Evolutionary conservation across 176 grass and related monocot species (phyloP).

Genomic region (Rhynchospora pubera): DNA sequence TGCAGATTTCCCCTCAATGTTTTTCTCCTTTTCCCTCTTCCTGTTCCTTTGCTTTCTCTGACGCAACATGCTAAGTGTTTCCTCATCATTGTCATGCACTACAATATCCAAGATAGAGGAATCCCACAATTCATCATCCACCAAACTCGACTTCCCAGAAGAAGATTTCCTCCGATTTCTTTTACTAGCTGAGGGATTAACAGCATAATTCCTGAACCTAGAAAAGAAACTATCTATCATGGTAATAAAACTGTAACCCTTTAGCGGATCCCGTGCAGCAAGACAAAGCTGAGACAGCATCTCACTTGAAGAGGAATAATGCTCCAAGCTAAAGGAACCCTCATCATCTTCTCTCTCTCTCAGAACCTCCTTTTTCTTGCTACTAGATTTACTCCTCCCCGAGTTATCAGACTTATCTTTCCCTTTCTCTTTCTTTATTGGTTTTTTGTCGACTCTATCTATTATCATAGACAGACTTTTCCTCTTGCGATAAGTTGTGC

Average conservation of each 20-base stretch:
- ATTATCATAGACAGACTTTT: conserved; percentile 18
- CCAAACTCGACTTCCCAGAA: conserved; percentile 18
- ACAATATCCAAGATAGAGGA: conserved; percentile 66
- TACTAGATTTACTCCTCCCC: background rate
- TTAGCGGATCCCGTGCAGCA: conserved; percentile 38
- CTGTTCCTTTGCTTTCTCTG: conserved; percentile 38
- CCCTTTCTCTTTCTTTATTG: background rate
- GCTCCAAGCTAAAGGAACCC: background rate
- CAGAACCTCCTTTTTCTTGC: conserved; percentile 23
- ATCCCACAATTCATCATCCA: conserved; percentile 41
- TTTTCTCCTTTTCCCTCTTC: conserved; percentile 25
- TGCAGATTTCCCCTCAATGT: conserved; percentile 23
- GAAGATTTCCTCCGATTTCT: background rate
- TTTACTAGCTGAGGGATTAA: conserved; percentile 27
- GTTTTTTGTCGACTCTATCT: conserved; percentile 5
- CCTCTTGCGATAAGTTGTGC: conserved; percentile 16
- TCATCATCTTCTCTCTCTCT: background rate
- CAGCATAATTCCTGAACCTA: conserved; percentile 29
- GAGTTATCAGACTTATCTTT: conserved; percentile 5
- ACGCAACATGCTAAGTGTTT: conserved; percentile 28
- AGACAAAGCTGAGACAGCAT: conserved; percentile 52
- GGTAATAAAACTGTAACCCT: conserved; percentile 29
- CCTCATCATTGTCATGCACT: conserved; percentile 32
- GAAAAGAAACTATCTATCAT: conserved; percentile 46
- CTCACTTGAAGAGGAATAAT: conserved; percentile 39